A percentile compares a stretch with the other conserved stretches of the same genome.
Conservation (phyloP, 2,329 filamentous ascomycete genomes). For the Fusarium pseudonygamai region DNA sequence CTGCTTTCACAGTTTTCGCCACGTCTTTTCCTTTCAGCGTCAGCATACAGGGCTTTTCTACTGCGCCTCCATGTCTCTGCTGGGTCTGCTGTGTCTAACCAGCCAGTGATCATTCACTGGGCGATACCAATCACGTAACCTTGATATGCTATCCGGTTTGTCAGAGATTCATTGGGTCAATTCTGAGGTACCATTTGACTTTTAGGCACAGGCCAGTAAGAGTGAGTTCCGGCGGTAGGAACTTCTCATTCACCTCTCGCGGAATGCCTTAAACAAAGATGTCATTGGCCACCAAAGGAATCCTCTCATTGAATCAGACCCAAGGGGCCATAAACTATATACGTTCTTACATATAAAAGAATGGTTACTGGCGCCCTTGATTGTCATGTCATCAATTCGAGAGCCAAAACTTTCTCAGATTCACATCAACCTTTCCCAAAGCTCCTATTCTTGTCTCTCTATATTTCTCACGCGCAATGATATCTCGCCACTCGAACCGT, state of each 20-base stretch:
- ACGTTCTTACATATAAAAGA: too few relatives aligned
- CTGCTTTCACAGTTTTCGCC: too few relatives aligned
- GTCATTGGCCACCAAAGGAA: rapidly evolving
- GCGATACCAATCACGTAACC: too few relatives aligned
- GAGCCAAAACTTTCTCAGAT: rapidly evolving
- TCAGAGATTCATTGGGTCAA: neutral
- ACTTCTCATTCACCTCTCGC: rapidly evolving
- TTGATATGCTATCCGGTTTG: neutral
- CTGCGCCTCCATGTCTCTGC: neutral
- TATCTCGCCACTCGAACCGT: rapidly evolving
- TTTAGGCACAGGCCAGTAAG: rapidly evolving
- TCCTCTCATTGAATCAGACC: rapidly evolving
- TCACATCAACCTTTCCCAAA: rapidly evolving
- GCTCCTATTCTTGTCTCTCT: rapidly evolving
- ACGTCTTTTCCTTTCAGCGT: too few relatives aligned
- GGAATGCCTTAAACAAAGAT: rapidly evolving
- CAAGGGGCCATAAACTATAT: too few relatives aligned
- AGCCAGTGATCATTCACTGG: neutral
- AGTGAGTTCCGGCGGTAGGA: too few relatives aligned
- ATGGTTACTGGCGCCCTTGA: too few relatives aligned
- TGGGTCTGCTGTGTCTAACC: too few relatives aligned
- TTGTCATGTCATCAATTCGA: too few relatives aligned
- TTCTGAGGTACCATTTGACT: neutral
- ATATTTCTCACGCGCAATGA: rapidly evolving
- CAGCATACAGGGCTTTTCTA: rapidly evolving